phyloP scores from a whole-genome alignment of 768 basidiomycete genomes.

The Sistotremastrum niveocremeum region DNA sequence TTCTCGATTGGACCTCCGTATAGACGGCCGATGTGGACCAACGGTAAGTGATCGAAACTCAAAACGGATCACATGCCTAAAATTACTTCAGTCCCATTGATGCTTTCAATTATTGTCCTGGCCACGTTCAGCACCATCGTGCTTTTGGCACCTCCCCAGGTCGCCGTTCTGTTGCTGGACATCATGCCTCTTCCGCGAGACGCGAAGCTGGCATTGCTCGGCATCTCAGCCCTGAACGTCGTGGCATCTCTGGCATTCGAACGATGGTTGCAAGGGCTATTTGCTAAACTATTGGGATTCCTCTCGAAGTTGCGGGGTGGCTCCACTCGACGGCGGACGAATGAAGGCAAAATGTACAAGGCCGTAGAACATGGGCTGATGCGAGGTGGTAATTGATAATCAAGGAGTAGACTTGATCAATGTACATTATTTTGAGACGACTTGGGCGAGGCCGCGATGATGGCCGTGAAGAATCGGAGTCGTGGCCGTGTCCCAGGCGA shows the following conservation, averaged over 20 bases:
- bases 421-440: neutral
- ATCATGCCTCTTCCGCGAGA: slow-evolving; percentile 60
- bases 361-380: slow-evolving; percentile 61
- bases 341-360: slow-evolving; percentile 74
- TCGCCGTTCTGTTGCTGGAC: slow-evolving; percentile 49
- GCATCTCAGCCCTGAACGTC: slow-evolving; percentile 57
- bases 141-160: slow-evolving; percentile 54
- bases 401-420: neutral
- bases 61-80: neutral
- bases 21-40: slow-evolving; percentile 88
- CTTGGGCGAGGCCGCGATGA: neutral
- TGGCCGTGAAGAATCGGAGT: neutral
- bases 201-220: slow-evolving; percentile 58
- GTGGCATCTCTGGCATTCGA: slow-evolving; percentile 63
- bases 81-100: slow-evolving; percentile 50
- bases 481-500: neutral
- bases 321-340: slow-evolving; percentile 29
- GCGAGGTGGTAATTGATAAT: too few species aligned
- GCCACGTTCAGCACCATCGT: slow-evolving; percentile 64
- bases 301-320: slow-evolving; percentile 27
- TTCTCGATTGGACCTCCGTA: slow-evolving; percentile 98
- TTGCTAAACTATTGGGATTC: slow-evolving; percentile 41
- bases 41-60: slow-evolving; percentile 40
- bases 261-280: slow-evolving; percentile 47
- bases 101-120: slow-evolving; percentile 60